phyloP scores from a whole-genome alignment of 257 asterid genomes.

The Echium plantagineum region DNA sequence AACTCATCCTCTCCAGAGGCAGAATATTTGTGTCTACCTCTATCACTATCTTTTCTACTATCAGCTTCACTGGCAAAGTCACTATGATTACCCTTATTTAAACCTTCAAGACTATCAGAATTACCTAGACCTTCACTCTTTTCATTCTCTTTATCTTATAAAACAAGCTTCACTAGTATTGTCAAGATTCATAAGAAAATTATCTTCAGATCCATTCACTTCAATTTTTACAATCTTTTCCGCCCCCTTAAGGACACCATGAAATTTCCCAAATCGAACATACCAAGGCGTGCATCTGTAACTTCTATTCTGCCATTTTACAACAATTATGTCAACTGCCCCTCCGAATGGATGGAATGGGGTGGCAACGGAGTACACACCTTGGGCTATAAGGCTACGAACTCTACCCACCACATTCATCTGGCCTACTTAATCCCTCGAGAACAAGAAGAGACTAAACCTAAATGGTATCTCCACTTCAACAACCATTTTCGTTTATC shows the following conservation, averaged over 20 bases:
- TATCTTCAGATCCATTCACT: constrained; percentile 60
- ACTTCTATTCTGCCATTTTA: constrained; percentile 51
- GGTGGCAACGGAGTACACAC: constrained; percentile 8
- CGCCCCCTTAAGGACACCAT: constrained; percentile 71
- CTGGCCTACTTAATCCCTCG: constrained; percentile 16
- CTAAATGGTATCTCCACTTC: constrained; percentile 6
- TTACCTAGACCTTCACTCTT: constrained; percentile 19
- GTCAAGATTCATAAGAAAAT: constrained; percentile 61
- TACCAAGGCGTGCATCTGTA: constrained; percentile 71
- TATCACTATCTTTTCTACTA: constrained; percentile 21
- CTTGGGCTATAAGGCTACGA: constrained; percentile 38
- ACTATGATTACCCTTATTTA: constrained; percentile 15
- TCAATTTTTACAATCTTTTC: constrained; percentile 58
- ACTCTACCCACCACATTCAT: constrained; percentile 65
- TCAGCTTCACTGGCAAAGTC: constrained; percentile 19
- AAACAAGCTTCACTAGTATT: constrained; percentile 69
- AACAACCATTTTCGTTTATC: constrained; percentile 13
- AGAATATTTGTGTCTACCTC: constrained; percentile 11
- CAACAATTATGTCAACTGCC: constrained; percentile 69
- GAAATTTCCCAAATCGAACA: constrained; percentile 66
- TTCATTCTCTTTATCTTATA: constrained; percentile 29
- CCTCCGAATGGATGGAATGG: constrained; percentile 83
- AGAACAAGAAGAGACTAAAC: constrained; percentile 3
- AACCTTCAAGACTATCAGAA: constrained; percentile 21
- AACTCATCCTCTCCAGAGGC: constrained; percentile 28